A percentile compares a stretch with the other conserved stretches of the same genome.
Evolutionary conservation across 1,139 yeast species (phyloP).

Genomic region (Yamadazyma friedrichii): DNA sequence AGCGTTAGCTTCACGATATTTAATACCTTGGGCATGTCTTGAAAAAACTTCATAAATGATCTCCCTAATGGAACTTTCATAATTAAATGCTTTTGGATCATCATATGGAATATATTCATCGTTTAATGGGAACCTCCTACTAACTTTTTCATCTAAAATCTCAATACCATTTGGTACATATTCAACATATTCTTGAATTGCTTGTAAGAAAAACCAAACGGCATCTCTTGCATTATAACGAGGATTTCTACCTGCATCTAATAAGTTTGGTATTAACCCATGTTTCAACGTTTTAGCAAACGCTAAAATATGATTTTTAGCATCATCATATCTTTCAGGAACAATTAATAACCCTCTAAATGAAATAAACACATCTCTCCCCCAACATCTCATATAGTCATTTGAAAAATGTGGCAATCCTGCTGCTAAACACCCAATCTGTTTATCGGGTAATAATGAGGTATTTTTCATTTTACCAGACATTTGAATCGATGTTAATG

Average conservation of each 20-base stretch:
- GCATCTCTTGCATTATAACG: conserved; percentile 97
- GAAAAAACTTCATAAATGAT: conserved; percentile 75
- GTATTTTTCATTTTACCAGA: conserved; percentile 73
- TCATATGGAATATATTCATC: conserved; percentile 72
- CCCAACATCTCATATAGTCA: conserved; percentile 97
- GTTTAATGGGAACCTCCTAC: conserved; percentile 85
- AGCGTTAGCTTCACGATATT: conserved; percentile 93
- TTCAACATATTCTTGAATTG: conserved; percentile 75
- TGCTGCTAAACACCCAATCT: conserved; percentile 83
- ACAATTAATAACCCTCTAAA: conserved; percentile 78
- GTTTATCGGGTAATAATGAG: conserved; percentile 64
- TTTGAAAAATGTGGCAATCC: conserved; percentile 93
- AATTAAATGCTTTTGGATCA: conserved; percentile 73
- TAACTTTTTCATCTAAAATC: conserved; percentile 69
- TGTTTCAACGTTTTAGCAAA: conserved; percentile 93
- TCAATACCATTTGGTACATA: conserved; percentile 67
- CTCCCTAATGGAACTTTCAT: conserved; percentile 69
- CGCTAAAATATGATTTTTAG: conserved; percentile 75
- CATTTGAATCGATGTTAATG: conserved; percentile 87
- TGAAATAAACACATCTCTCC: conserved; percentile 90
- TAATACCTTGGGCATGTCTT: conserved; percentile 86
- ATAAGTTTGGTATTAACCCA: conserved; percentile 88
- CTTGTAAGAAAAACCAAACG: conserved; percentile 89
- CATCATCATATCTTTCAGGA: conserved; percentile 77
- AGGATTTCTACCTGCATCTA: conserved; percentile 92